Evolutionary conservation across 441 rosid species (phyloP).

Genomic region (Mallotus japonicus): DNA sequence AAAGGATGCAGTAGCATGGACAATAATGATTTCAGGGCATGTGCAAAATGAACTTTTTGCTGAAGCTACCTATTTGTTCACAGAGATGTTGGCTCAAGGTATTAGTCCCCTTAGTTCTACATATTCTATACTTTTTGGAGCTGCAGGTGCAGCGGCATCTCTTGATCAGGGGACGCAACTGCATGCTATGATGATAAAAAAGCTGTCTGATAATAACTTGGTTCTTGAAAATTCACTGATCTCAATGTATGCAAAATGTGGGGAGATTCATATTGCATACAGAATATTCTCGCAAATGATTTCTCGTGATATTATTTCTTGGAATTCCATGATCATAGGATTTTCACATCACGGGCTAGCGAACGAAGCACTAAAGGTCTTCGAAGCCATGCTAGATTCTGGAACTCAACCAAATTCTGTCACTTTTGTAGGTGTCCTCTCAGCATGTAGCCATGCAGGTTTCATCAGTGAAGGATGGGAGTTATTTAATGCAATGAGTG

Average conservation of each 20-base stretch:
- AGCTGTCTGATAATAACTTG: slow-evolving; percentile 42
- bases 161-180: slow-evolving; percentile 68
- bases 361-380: slow-evolving; percentile 45
- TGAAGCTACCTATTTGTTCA: slow-evolving; percentile 55
- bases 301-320: slow-evolving; percentile 51
- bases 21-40: slow-evolving; percentile 83
- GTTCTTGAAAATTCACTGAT: slow-evolving; percentile 64
- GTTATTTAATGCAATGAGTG: slow-evolving; percentile 50
- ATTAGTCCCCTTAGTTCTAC: slow-evolving; percentile 50
- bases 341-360: slow-evolving; percentile 62
- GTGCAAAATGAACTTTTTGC: slow-evolving; percentile 60
- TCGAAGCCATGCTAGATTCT: slow-evolving; percentile 50
- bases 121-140: slow-evolving; percentile 63
- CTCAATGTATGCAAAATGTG: slow-evolving; percentile 85
- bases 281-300: slow-evolving; percentile 53
- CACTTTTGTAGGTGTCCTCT: slow-evolving; percentile 65
- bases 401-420: slow-evolving; percentile 57
- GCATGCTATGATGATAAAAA: slow-evolving; percentile 55
- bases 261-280: slow-evolving; percentile 53
- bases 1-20: slow-evolving; percentile 74
- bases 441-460: slow-evolving; percentile 73
- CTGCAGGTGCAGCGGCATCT: slow-evolving; percentile 68
- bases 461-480: slow-evolving; percentile 45
- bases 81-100: slow-evolving; percentile 50
- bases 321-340: slow-evolving; percentile 91